Evolutionary conservation across 2,329 filamentous ascomycete genomes (phyloP), one percentile per base, ranked within the genome.

Genomic region (Camillea tinctor): DNA sequence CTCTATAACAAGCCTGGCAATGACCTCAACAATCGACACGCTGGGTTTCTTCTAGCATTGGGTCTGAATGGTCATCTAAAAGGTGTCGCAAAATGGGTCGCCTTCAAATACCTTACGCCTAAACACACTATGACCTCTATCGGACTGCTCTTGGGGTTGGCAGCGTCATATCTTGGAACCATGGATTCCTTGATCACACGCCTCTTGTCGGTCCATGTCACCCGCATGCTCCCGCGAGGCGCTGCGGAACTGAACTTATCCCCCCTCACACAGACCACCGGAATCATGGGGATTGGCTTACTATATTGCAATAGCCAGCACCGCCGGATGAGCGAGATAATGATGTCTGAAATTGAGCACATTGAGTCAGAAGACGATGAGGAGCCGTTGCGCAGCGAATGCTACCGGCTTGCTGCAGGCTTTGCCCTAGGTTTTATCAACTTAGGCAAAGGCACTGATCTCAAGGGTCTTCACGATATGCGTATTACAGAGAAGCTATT

Each of bases 81-180:
- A 68, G 90, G 88, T 7, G 85, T 99, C 24, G 95, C 95, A 2
- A 98, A 98, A 78, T 99, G 95, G 94, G 89, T 99, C 50, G 94
- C 93, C 8, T 99, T 98, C 83, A 98, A 97, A 72, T 99, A 99
- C 68, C 80, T 99, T n/a, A 99, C 95, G 0, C 94, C 95, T 1
- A 99, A 99, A 71, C 96, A 99, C 75, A 96, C 93, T 23, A 99
- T 99, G 95, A 98, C 95, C 22, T 98, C 95, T 0, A 94, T 99
- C 57, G 95, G 95, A 9, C 81, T 99, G n/a, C 82, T 99, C 2
- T 81, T 99, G 0, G 95, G 95, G 1, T 81, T 99, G 19, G 93
- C 95, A 8, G 95, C 92, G 23, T 98, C 95, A 1, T 96, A 97
- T 72, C 83, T 97, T 66, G 95, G 96, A 1, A 98, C 93, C 2